These are phyloP conservation scores for Pachyrhizus erosus DNA, from an alignment of 306 rosid species.

Conservation along the genomic window DNA sequence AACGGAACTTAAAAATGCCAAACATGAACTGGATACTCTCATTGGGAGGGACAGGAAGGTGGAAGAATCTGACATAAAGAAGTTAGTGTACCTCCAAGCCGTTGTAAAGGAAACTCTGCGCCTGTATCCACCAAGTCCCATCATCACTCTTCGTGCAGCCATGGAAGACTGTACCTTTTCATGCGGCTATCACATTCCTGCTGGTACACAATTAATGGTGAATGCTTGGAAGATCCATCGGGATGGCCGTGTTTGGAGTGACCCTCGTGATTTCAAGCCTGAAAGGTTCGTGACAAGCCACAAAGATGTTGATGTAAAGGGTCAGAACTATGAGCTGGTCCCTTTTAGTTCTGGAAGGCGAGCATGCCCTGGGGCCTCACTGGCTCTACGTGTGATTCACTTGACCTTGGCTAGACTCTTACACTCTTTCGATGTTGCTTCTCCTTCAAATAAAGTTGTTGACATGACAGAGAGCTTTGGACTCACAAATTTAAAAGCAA, in stretches of 20 bases:
- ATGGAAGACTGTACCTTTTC: constrained; percentile 54
- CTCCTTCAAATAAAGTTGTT: constrained; percentile 48
- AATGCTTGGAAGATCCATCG: constrained; percentile 55
- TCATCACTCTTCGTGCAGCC: constrained; percentile 40
- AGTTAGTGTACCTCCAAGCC: constrained; percentile 54
- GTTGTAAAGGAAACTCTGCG: constrained; percentile 51
- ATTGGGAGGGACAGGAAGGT: constrained; percentile 44
- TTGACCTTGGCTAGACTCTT: constrained; percentile 47
- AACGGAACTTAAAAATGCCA: constrained; percentile 35
- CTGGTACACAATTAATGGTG: constrained; percentile 52
- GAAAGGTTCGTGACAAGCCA: constrained; percentile 52
- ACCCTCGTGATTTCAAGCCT: constrained; percentile 50
- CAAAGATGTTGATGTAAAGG: constrained; percentile 48
- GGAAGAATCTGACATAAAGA: constrained; percentile 48
- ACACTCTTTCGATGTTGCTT: constrained; percentile 42
- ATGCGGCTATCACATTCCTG: constrained; percentile 46
- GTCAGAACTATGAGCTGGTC: constrained; percentile 46
- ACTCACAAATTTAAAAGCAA: constrained; percentile 50
- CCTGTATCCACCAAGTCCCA: constrained; percentile 52
- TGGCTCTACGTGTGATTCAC: constrained; percentile 47
- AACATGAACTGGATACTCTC: constrained; percentile 46
- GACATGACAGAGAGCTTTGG: constrained; percentile 61
- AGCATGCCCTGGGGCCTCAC: constrained; percentile 50
- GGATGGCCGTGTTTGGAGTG: constrained; percentile 43
- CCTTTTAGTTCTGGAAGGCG: constrained; percentile 58